Evolutionary conservation across 2,329 filamentous ascomycete species (phyloP), one percentile per base, ranked within the genome.

Genomic region (Cladosporium oxysporum): DNA sequence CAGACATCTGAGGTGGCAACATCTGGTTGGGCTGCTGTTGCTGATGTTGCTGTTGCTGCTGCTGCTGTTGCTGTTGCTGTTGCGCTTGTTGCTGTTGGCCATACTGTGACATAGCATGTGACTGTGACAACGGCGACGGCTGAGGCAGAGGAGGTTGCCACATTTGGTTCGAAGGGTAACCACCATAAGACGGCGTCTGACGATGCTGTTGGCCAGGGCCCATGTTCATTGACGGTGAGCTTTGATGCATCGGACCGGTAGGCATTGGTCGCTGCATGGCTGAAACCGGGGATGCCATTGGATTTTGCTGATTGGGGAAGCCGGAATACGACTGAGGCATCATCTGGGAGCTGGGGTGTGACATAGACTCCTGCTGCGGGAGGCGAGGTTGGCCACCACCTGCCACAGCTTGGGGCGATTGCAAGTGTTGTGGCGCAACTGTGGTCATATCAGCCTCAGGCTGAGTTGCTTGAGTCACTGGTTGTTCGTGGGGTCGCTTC

Each of bases 401-500:
- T 50, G 72, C 69, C 4, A 72, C 69, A 11, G 72, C 71, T 61
- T 79, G 81, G 12, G 82, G 82, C 41, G 81, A 83, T 65, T 82
- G 81, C 49, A 82, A 69, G 23, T 79, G 77, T 66, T 82, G 81
- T 29, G 80, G 78, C 37, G 78, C 77, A 29, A 79, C 76, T 4
- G 80, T 76, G 33, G 74, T 72, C 61, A 73, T 72, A 11, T 80
- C 80, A 29, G 73, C 75, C 44, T 80, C 78, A 14, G 76, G 74
- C 53, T 71, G 70, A n/a, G 65, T 69, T 31, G 63, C 65, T 55
- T 80, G 81, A n/a, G 84, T 81, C 3, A 91, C 88, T 66, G 90
- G 88, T 75, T 76, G 74, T 65, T 97, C 92, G 70, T 96, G 93
- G 12, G 91, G 90, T 68, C 91, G 86, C 69, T 90, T 87, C 91